phyloP scores from a whole-genome alignment of 2,329 filamentous ascomycete genomes.

The Ilyonectria robusta region DNA sequence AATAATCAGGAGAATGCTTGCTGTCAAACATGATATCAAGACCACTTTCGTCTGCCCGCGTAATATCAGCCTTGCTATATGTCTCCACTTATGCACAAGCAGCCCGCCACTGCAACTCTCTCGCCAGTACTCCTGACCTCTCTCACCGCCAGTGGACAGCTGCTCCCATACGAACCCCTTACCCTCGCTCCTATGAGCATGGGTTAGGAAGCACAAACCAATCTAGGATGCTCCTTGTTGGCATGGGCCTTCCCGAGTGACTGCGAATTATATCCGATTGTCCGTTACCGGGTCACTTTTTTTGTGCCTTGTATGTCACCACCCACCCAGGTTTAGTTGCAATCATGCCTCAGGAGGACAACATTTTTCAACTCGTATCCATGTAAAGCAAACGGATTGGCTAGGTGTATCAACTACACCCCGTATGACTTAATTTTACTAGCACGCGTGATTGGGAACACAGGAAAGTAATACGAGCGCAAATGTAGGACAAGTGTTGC shows the following conservation, averaged over 20 bases:
- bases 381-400: not conserved
- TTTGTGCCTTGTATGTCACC: not conserved
- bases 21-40: conserved; percentile 8
- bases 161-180: not conserved
- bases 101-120: conserved; percentile 23
- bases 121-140: not conserved
- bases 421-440: not conserved
- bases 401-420: not conserved
- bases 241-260: not conserved
- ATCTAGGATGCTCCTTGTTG: not conserved
- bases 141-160: conserved; percentile 24
- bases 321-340: not conserved
- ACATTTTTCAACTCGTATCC: not conserved
- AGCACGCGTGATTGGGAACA: conserved; percentile 16
- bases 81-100: conserved; percentile 27
- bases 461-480: conserved; percentile 18
- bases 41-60: conserved; percentile 3
- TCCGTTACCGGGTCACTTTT: not conserved
- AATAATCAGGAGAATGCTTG: not conserved
- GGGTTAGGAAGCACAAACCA: not conserved
- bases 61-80: conserved; percentile 16
- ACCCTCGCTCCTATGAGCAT: not conserved
- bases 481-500: not conserved
- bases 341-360: not conserved
- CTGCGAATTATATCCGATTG: not conserved